A percentile compares a stretch with the other conserved stretches of the same genome.
Conservation (phyloP, 768 basidiomycete genomes). For the Pisolithus sp. region DNA sequence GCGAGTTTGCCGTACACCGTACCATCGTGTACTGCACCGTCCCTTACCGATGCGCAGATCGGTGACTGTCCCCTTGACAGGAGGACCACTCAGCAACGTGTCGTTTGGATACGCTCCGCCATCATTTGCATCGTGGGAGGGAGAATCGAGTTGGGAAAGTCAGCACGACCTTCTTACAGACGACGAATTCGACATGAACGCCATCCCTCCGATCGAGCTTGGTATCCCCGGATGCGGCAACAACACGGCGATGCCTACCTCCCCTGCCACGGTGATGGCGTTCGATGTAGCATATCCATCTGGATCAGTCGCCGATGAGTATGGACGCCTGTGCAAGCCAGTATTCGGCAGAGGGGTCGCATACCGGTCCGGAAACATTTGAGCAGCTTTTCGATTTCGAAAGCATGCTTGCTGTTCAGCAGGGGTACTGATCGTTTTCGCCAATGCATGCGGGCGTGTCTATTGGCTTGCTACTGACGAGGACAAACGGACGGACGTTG, state of each 20-base stretch:
- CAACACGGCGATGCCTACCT: slow-evolving; percentile 13
- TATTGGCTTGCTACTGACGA: slow-evolving; percentile 20
- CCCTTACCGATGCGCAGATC: too few relatives aligned
- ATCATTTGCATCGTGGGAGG: slow-evolving; percentile 26
- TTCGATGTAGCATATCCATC: slow-evolving; percentile 19
- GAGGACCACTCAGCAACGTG: slow-evolving; percentile 11
- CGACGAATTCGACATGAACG: slow-evolving; percentile 61
- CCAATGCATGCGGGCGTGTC: slow-evolving; percentile 32
- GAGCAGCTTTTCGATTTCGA: slow-evolving; percentile 33
- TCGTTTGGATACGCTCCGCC: slow-evolving; percentile 21
- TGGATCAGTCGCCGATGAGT: slow-evolving; percentile 19
- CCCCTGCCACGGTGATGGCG: slow-evolving; percentile 5
- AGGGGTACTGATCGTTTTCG: slow-evolving; percentile 25
- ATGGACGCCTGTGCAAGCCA: slow-evolving; percentile 26
- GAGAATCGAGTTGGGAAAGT: slow-evolving; percentile 28
- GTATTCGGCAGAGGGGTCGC: slow-evolving; percentile 19
- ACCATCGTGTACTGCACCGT: slow-evolving; percentile 4
- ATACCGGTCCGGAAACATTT: slow-evolving; percentile 28
- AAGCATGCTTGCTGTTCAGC: slow-evolving; percentile 26
- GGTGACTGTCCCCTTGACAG: too few relatives aligned
- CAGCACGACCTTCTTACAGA: slow-evolving; percentile 36
- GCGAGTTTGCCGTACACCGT: slow-evolving; percentile 19
- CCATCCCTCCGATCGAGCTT: slow-evolving; percentile 62
- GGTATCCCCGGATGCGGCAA: slow-evolving; percentile 42
- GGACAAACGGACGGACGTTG: slow-evolving; percentile 5